Percentiles rank a stretch among this genome's conserved stretches.
Evolutionary conservation across 345 rosid genomes (phyloP).

Genomic region (Crucihimalaya himalaica): DNA sequence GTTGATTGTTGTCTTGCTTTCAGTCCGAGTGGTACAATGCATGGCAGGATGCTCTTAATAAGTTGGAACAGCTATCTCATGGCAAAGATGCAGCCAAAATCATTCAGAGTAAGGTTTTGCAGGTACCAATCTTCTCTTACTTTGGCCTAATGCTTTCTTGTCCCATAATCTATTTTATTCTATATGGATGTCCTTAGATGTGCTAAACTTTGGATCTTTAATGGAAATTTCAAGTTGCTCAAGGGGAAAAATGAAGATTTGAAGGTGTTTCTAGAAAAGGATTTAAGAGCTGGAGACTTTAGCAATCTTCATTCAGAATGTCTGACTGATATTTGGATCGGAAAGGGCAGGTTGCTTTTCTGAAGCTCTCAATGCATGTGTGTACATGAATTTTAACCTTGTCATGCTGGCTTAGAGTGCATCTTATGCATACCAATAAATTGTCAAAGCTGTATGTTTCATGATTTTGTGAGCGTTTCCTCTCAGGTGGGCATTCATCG

Average conservation of each 20-base stretch:
- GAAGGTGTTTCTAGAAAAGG: slow-evolving; percentile 64
- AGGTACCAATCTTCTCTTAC: slow-evolving; percentile 51
- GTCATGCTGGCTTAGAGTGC: slow-evolving; percentile 24
- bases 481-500: slow-evolving; percentile 94
- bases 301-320: slow-evolving; percentile 75
- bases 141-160: slow-evolving; percentile 19
- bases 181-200: slow-evolving; percentile 11
- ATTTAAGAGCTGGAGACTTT: slow-evolving; percentile 69
- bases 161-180: slow-evolving; percentile 2
- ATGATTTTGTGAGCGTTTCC: slow-evolving; percentile 27
- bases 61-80: slow-evolving; percentile 63
- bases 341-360: slow-evolving; percentile 76
- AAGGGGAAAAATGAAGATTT: slow-evolving; percentile 71
- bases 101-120: slow-evolving; percentile 71
- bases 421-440: slow-evolving; percentile 13
- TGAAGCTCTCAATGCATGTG: slow-evolving; percentile 40
- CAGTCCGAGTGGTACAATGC: slow-evolving; percentile 90
- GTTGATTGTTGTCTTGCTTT: slow-evolving; percentile 28
- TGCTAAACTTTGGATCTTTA: slow-evolving; percentile 29
- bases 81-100: slow-evolving; percentile 70
- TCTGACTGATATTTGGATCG: slow-evolving; percentile 95
- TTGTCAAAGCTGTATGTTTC: slow-evolving; percentile 3
- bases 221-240: slow-evolving; percentile 53
- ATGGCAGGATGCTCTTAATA: slow-evolving; percentile 69
- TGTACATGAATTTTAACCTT: slow-evolving; percentile 33